Evolutionary conservation across 2,329 filamentous ascomycete genomes (phyloP), one percentile per base, ranked within the genome.

Genomic region (Fusarium sororula): DNA sequence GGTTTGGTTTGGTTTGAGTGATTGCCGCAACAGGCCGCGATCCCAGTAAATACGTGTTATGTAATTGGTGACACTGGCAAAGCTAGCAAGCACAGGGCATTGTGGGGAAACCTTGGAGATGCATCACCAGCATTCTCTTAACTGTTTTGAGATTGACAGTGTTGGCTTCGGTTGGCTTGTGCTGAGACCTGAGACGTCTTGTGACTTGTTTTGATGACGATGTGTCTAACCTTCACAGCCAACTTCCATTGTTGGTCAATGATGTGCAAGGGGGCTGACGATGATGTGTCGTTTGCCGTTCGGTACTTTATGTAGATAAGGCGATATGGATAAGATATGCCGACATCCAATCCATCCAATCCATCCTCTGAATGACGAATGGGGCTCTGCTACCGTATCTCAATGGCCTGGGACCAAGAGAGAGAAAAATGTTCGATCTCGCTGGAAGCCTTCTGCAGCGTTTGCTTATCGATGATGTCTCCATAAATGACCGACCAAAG

Each of bases 1-100:
- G 32, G 32, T 15, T 17, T 35, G 14, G 32, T 35, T 35, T 35
- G 32, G 32, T 35, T 41, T 68, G 37, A 39, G 39, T 55, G 62
- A 75, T 75, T 73, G 73, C 73, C 73, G 73, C 72, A 74, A 70
- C 72, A 74, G 72, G 72, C 72, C 72, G 70, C 58, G 55, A 72
- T 63, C 66, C 67, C 60, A 72, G 63, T 45, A 58, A 48, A 58
- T 68, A 68, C 63, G 37, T 68, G 70, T 73, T 73, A 73, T 69
- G 70, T 73, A 72, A 74, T 74, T 72, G 68, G 72, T 47, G 47
- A 71, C 22, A 48, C 15, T 15, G 32, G 24, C 22, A 51, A 53
- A 45, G 37, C 56, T 54, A 70, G 44, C 53, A 70, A 28, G 67
- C 60, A 70, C 67, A 66, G 67, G 42, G 53, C 67, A 66, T 63